Conservation (phyloP, 2,329 filamentous ascomycete genomes). For the Fusarium cyanostomum region DNA sequence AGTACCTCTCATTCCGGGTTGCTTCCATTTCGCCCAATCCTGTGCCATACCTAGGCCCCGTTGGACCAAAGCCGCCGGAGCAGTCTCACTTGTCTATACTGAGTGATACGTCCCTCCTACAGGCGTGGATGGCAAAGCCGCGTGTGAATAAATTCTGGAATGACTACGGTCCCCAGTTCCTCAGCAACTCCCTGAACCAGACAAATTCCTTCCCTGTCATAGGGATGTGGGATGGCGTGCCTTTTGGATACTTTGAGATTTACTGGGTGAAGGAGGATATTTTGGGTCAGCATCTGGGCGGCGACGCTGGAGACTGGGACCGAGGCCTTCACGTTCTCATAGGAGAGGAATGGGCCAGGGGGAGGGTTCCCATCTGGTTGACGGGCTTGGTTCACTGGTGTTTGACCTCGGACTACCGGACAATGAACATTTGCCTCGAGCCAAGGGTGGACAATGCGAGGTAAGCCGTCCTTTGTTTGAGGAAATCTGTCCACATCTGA, state of each 20-base stretch:
- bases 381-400: conserved; percentile 89
- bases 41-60: conserved; percentile 71
- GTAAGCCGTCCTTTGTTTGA: conserved; percentile 59
- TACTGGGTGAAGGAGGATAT: conserved; percentile 98
- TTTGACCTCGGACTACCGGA: conserved; percentile 79
- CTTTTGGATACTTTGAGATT: conserved; percentile 96
- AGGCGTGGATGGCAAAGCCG: conserved; percentile 88
- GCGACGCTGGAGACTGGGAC: conserved; percentile 80
- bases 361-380: conserved; percentile 83
- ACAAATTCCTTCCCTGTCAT: conserved; percentile 89
- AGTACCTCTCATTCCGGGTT: conserved; percentile 89
- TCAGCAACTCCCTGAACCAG: conserved; percentile 70
- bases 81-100: conserved; percentile 54
- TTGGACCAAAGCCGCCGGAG: conserved; percentile 52
- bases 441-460: conserved; percentile 90
- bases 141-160: conserved; percentile 91
- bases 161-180: conserved; percentile 70
- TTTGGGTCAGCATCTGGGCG: conserved; percentile 74
- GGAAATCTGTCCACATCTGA: not conserved
- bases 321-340: conserved; percentile 88
- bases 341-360: conserved; percentile 91
- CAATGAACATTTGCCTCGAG: conserved; percentile 85
- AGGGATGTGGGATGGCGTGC: conserved; percentile 92
- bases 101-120: conserved; percentile 69
- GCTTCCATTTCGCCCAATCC: conserved; percentile 74